Evolutionary conservation across 1,284 basidiomycete species (phyloP).

Genomic region (Volvariella surrecta): DNA sequence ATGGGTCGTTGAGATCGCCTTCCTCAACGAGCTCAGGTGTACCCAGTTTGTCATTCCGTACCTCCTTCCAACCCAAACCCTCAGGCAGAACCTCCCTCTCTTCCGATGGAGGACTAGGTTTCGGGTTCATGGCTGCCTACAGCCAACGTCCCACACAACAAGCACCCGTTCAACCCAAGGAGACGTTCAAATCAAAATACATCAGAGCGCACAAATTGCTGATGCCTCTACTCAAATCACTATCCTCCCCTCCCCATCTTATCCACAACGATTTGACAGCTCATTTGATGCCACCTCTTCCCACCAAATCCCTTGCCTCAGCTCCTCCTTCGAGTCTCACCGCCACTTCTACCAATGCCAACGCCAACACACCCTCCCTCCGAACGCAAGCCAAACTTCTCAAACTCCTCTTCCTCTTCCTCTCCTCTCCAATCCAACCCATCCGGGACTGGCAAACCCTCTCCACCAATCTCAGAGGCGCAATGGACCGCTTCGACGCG

Average conservation of each 20-base stretch:
- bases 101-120: background rate
- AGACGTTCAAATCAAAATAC: slow-evolving; percentile 38
- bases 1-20: no score
- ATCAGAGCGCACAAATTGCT: slow-evolving; percentile 61
- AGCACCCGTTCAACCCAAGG: slow-evolving; percentile 23
- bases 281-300: no score
- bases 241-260: slow-evolving; percentile 48
- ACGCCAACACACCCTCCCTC: no score
- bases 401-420: slow-evolving; percentile 64
- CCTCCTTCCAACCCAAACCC: no score
- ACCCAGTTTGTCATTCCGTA: no score
- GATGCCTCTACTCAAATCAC: slow-evolving; percentile 46
- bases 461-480: slow-evolving; percentile 60
- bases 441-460: slow-evolving; percentile 58
- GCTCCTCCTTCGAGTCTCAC: slow-evolving; percentile 19
- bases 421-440: slow-evolving; percentile 60
- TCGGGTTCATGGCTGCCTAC: slow-evolving; percentile 8
- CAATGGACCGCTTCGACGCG: slow-evolving; percentile 84
- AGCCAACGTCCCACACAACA: no score
- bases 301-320: no score
- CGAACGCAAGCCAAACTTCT: slow-evolving; percentile 53
- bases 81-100: no score
- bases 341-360: slow-evolving; percentile 11
- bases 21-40: no score
- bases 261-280: slow-evolving; percentile 48